Conservation (phyloP, 2,329 filamentous ascomycete species). For the Fonsecaea erecta region DNA sequence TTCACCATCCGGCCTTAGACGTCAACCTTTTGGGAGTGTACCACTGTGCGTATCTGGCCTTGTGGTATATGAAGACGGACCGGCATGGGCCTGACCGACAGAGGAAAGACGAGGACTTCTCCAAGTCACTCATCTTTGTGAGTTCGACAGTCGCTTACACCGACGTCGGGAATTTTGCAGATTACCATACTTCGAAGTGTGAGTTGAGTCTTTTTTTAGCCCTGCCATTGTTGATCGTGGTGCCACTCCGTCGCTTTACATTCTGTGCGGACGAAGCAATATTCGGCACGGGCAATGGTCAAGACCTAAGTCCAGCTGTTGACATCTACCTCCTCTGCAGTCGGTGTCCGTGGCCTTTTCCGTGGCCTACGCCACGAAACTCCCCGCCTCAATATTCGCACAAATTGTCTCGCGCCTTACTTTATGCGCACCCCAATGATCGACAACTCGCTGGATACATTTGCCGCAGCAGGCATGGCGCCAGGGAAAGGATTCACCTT, state of each 20-base stretch:
- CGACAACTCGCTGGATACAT: not conserved
- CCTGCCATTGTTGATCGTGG: not conserved
- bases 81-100: not conserved
- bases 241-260: not conserved
- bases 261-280: not conserved
- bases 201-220: conserved; percentile 9
- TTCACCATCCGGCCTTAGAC: conserved; percentile 34
- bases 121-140: conserved; percentile 33
- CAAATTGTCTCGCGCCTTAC: conserved; percentile 16
- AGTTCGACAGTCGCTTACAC: conserved; percentile 31
- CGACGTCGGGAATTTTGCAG: conserved; percentile 21
- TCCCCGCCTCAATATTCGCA: conserved; percentile 15
- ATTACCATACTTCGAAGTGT: conserved; percentile 33
- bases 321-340: conserved; percentile 5
- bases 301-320: not conserved
- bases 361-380: conserved; percentile 21
- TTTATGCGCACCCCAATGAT: conserved; percentile 15
- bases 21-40: conserved; percentile 40
- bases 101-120: not conserved
- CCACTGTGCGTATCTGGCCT: conserved; percentile 40
- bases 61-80: conserved; percentile 39
- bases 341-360: conserved; percentile 34
- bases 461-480: conserved; percentile 10
- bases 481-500: conserved; percentile 15
- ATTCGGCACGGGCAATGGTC: not conserved